Conservation (phyloP, 2,329 filamentous ascomycete genomes). For the Alternaria conjuncta region DNA sequence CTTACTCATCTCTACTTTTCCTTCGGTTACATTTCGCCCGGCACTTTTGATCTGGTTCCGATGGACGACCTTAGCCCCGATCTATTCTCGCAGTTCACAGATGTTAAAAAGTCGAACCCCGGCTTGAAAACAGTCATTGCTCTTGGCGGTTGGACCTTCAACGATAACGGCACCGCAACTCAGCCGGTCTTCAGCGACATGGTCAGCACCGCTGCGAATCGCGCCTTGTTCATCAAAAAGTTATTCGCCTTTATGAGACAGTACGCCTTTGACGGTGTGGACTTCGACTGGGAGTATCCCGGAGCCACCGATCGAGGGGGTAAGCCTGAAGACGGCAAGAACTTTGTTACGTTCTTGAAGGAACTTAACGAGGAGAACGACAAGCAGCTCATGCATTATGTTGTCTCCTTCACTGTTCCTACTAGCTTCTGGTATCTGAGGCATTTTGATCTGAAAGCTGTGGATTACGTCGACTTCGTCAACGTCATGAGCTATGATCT, state of each 20-base stretch:
- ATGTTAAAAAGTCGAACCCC: constrained; percentile 38
- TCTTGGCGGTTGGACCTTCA: constrained; percentile 52
- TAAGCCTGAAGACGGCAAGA: background rate
- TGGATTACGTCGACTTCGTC: constrained; percentile 44
- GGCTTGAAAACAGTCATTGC: constrained; percentile 43
- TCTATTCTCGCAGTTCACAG: background rate
- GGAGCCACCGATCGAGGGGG: constrained; percentile 13
- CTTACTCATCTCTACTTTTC: constrained; percentile 4
- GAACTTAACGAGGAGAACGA: background rate
- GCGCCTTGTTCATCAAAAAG: constrained; percentile 42
- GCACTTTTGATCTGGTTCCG: background rate
- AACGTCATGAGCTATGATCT: constrained; percentile 53
- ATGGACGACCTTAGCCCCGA: background rate
- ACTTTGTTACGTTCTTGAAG: background rate
- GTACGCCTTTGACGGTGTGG: constrained; percentile 54
- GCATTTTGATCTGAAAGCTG: background rate
- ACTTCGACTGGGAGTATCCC: constrained; percentile 53
- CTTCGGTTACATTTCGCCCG: background rate
- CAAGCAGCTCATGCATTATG: background rate
- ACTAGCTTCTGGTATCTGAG: constrained; percentile 1
- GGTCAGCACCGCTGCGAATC: constrained; percentile 19
- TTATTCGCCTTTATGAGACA: constrained; percentile 48
- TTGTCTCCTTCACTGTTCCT: constrained; percentile 20
- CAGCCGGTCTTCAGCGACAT: constrained; percentile 42
- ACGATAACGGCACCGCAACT: constrained; percentile 41